phyloP scores from a whole-genome alignment of 2,329 filamentous ascomycete species.

The Exophiala oligosperma region DNA sequence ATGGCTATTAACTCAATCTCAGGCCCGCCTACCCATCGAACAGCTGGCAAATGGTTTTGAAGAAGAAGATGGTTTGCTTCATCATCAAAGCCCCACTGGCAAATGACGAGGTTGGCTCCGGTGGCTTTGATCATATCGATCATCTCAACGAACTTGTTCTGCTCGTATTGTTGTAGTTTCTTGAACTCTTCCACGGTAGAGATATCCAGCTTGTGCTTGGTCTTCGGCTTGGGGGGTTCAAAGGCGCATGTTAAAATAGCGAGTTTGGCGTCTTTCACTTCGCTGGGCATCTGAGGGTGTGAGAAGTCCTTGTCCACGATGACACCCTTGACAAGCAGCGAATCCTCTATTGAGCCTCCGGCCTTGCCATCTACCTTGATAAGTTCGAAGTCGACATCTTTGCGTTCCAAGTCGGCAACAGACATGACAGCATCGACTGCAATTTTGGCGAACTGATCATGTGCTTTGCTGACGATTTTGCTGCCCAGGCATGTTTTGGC shows the following conservation, averaged over 20 bases:
- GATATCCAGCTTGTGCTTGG: constrained; percentile 98
- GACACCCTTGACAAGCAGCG: constrained; percentile 92
- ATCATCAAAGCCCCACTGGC: constrained; percentile 99
- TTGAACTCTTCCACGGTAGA: constrained; percentile 97
- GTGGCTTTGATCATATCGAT: constrained; percentile 97
- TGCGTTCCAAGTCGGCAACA: constrained; percentile 91
- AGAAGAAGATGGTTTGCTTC: constrained; percentile 97
- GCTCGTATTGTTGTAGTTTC: constrained; percentile 93
- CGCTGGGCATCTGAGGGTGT: constrained; percentile 96
- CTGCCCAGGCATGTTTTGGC: constrained; percentile 94
- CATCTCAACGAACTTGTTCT: constrained; percentile 97
- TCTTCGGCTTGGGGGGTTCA: constrained; percentile 98
- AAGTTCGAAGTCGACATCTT: constrained; percentile 97
- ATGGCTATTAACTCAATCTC: constrained; percentile 99
- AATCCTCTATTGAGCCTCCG: constrained; percentile 88
- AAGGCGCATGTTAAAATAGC: constrained; percentile 98
- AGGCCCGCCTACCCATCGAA: constrained; percentile 95
- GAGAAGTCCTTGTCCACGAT: constrained; percentile 99
- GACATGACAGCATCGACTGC: constrained; percentile 96
- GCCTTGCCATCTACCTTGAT: constrained; percentile 99
- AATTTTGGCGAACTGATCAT: constrained; percentile 97
- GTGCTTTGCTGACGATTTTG: constrained; percentile 98
- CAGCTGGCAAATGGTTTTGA: constrained; percentile 92
- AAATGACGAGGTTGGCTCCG: constrained; percentile 95
- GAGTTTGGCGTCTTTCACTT: constrained; percentile 93